phyloP scores from a whole-genome alignment of 176 grass and related monocot species.

The Triticum dicoccoides region DNA sequence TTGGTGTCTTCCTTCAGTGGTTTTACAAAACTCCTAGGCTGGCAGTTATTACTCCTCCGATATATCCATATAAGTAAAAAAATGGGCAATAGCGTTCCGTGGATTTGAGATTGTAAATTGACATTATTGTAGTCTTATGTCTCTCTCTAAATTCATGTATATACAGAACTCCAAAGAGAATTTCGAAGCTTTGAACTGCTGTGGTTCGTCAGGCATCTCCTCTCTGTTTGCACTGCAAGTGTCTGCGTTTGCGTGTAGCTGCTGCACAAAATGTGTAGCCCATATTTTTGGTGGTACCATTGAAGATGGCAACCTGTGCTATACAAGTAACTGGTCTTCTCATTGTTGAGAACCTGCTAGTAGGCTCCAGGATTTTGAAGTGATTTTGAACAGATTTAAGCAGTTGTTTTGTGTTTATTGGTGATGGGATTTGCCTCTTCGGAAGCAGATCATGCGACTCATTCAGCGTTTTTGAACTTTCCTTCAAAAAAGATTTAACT shows the following conservation, averaged over 20 bases:
- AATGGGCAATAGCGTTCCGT: constrained; percentile 20
- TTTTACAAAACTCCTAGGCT: constrained; percentile 43
- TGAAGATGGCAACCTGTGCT: not conserved
- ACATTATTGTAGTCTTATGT: constrained; percentile 27
- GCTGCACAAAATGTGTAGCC: not conserved
- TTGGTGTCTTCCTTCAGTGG: constrained; percentile 30
- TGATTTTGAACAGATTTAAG: not conserved
- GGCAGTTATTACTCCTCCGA: constrained; percentile 38
- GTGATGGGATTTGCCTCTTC: not conserved
- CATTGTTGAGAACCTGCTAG: not conserved
- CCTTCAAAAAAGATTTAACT: not conserved
- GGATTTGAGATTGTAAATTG: constrained; percentile 55
- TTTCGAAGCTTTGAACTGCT: not conserved
- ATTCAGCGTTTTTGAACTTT: no score
- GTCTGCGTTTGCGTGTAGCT: not conserved
- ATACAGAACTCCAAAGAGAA: constrained; percentile 40
- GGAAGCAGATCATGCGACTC: no score
- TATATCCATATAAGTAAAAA: constrained; percentile 51
- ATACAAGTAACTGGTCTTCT: not conserved
- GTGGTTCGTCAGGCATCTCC: not conserved
- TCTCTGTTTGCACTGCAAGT: not conserved
- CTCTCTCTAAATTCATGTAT: constrained; percentile 43
- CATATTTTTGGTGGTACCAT: not conserved
- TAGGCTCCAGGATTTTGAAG: not conserved
- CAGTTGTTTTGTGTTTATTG: not conserved